These are phyloP conservation scores for Apostasia ramifera DNA, from an alignment of 106 monocot species.

Conservation along the genomic window DNA sequence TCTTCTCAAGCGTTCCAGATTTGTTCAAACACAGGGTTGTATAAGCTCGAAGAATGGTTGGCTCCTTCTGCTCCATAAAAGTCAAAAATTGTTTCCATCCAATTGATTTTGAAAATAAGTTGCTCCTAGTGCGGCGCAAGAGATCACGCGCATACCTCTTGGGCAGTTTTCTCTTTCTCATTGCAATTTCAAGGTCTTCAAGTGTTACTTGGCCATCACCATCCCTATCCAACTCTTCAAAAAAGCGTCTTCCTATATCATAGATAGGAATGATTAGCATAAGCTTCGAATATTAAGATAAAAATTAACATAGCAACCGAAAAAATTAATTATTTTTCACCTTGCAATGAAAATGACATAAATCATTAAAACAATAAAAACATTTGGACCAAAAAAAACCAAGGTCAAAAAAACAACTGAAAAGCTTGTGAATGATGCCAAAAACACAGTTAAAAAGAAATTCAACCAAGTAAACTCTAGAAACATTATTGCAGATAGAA, in stretches of 20 bases:
- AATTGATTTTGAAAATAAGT: conserved; percentile 88
- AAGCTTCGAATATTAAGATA: too few species aligned
- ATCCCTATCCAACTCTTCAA: conserved; percentile 86
- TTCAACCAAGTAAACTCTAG: too few species aligned
- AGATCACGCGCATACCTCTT: conserved; percentile 71
- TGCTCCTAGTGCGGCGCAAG: conserved; percentile 49
- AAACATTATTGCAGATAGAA: too few species aligned
- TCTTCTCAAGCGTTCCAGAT: conserved; percentile 79
- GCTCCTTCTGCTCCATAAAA: conserved; percentile 91
- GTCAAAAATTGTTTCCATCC: conserved; percentile 89
- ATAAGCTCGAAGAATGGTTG: conserved; percentile 82
- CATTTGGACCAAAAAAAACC: too few species aligned
- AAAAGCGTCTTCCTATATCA: conserved; percentile 70
- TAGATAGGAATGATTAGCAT: too few species aligned
- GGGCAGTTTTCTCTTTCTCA: conserved; percentile 82
- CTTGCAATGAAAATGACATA: too few species aligned
- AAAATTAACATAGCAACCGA: too few species aligned
- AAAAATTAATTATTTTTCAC: too few species aligned
- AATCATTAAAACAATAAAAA: too few species aligned
- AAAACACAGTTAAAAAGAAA: too few species aligned
- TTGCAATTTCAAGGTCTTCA: conserved; percentile 88
- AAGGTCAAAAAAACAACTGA: too few species aligned
- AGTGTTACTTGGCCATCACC: conserved; percentile 84
- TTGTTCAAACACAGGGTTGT: conserved; percentile 86
- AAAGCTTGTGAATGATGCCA: too few species aligned